phyloP scores from a whole-genome alignment of 2,329 filamentous ascomycete genomes.

The Sclerotinia spermophila region DNA sequence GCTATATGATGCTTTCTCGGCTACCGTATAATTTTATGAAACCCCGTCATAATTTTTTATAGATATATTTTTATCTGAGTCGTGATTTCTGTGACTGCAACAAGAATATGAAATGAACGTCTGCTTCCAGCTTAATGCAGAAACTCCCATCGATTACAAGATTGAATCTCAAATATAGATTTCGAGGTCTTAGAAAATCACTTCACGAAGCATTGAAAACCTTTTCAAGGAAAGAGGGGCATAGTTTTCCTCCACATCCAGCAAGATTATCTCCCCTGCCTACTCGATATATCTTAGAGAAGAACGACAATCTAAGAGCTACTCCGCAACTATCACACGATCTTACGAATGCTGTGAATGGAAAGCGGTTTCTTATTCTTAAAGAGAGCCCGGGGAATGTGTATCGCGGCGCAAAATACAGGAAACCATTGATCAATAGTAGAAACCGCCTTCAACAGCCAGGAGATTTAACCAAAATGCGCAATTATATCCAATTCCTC shows the following conservation, averaged over 20 bases:
- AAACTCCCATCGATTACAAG: neutral
- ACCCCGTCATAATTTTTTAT: neutral
- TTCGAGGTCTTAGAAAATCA: neutral
- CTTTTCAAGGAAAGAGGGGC: neutral
- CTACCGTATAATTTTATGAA: constrained; percentile 11
- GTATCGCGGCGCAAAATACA: constrained; percentile 2
- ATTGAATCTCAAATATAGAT: constrained; percentile 2
- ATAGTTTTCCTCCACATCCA: constrained; percentile 5
- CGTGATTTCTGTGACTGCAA: neutral
- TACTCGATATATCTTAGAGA: neutral
- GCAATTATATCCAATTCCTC: constrained; percentile 68
- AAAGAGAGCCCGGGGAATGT: constrained; percentile 2
- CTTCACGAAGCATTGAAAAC: neutral
- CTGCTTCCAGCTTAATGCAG: constrained; percentile 6
- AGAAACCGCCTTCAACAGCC: neutral
- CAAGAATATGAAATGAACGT: constrained; percentile 5
- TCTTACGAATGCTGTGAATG: neutral
- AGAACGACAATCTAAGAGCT: neutral
- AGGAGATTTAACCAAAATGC: constrained; percentile 52
- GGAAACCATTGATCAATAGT: neutral
- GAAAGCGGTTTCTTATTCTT: neutral
- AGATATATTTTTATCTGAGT: neutral
- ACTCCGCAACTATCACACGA: neutral
- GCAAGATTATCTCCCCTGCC: constrained; percentile 10
- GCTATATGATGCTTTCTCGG: neutral